Evolutionary conservation across 768 basidiomycete species (phyloP).

Genomic region (Russula vinacea): DNA sequence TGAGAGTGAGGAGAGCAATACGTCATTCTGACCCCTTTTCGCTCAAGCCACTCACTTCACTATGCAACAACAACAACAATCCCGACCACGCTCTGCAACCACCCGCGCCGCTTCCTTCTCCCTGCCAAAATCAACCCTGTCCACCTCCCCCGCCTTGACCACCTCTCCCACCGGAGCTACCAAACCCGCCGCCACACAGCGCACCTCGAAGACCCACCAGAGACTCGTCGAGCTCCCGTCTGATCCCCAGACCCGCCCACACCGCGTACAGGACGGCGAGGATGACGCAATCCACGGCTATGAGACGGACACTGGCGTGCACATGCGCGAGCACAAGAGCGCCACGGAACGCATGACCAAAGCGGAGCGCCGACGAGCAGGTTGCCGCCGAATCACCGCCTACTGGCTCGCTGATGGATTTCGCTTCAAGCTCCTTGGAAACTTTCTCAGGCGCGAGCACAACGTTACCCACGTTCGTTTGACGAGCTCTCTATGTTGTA

Average conservation of each 20-base stretch:
- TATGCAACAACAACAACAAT: constrained; percentile 14
- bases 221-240: constrained; percentile 89
- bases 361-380: constrained; percentile 74
- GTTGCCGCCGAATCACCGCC: constrained; percentile 79
- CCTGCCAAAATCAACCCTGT: constrained; percentile 1
- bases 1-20: not conserved
- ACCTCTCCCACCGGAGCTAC: not conserved
- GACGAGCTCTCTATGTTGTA: constrained; percentile 94
- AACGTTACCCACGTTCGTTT: constrained; percentile 83
- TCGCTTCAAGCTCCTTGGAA: constrained; percentile 77
- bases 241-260: constrained; percentile 80
- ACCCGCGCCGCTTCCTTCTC: constrained; percentile 9
- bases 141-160: not conserved
- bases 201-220: constrained; percentile 88
- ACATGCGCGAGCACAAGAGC: constrained; percentile 59
- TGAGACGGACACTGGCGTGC: constrained; percentile 55
- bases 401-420: constrained; percentile 87
- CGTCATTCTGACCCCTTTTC: constrained; percentile 19
- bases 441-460: constrained; percentile 90
- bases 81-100: not conserved
- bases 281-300: constrained; percentile 55
- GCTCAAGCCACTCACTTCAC: not conserved
- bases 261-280: constrained; percentile 37
- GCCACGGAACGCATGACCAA: constrained; percentile 88
- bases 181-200: constrained; percentile 42